Percentiles rank a stretch among this genome's conserved stretches.
Conservation (phyloP, 306 rosid species). For the Trifolium repens region DNA sequence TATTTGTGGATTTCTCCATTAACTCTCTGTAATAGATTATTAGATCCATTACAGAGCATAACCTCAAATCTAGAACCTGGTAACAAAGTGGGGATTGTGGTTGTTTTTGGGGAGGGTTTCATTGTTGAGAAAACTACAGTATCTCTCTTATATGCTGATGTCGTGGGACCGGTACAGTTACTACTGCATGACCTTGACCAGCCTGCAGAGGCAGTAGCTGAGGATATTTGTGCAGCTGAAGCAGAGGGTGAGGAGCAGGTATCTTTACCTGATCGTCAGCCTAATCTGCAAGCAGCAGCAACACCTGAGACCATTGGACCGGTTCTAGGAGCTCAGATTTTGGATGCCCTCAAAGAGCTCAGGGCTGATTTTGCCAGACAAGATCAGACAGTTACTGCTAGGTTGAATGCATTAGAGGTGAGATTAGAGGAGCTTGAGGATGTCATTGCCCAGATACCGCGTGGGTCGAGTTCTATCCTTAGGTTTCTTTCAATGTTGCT, state of each 20-base stretch:
- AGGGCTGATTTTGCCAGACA: not conserved
- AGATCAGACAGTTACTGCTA: not conserved
- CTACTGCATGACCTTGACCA: not conserved
- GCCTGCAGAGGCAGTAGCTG: not conserved
- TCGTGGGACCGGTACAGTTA: not conserved
- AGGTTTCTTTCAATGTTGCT: not conserved
- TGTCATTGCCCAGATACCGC: not conserved
- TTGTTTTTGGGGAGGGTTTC: not conserved
- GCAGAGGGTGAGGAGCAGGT: not conserved
- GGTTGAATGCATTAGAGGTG: not conserved
- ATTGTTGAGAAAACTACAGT: not conserved
- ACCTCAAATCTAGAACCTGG: not conserved
- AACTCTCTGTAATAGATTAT: too few relatives aligned
- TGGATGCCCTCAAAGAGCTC: not conserved
- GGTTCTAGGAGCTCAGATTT: not conserved
- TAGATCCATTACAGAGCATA: too few relatives aligned
- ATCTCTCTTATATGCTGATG: not conserved
- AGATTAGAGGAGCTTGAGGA: not conserved
- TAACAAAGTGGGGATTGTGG: not conserved
- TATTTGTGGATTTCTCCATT: too few relatives aligned
- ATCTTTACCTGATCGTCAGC: not conserved
- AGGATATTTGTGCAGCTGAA: not conserved
- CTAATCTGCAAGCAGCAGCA: not conserved
- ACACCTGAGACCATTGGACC: not conserved
- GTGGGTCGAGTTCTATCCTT: not conserved